phyloP scores from a whole-genome alignment of 345 rosid species.

The Carallia pectinifolia region DNA sequence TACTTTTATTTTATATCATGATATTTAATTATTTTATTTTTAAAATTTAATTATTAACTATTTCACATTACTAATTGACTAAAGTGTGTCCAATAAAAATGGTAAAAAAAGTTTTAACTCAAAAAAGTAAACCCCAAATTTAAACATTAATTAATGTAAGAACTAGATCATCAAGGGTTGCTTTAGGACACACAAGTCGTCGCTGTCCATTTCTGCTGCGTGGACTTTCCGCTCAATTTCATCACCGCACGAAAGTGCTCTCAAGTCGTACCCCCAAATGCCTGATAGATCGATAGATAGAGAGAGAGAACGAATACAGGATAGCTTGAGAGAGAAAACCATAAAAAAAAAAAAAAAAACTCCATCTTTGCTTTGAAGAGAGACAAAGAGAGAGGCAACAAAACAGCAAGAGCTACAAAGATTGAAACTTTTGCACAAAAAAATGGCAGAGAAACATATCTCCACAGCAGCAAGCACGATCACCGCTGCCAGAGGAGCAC shows the following conservation, averaged over 20 bases:
- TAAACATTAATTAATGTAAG: too few species aligned
- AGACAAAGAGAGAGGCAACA: not conserved
- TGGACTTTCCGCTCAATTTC: constrained; percentile 25
- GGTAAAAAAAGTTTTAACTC: too few species aligned
- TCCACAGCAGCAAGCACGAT: constrained; percentile 9
- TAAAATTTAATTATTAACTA: too few species aligned
- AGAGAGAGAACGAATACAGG: too few species aligned
- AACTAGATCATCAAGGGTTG: too few species aligned
- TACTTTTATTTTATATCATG: too few species aligned
- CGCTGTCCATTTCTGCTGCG: constrained; percentile 6
- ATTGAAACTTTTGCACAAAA: not conserved
- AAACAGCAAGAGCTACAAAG: not conserved
- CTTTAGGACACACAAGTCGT: not conserved
- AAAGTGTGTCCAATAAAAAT: too few species aligned
- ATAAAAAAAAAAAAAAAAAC: not conserved
- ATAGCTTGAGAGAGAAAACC: too few species aligned
- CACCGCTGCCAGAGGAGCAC: constrained; percentile 2
- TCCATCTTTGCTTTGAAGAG: not conserved
- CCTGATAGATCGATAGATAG: not conserved
- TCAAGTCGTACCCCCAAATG: not conserved
- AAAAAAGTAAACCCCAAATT: too few species aligned
- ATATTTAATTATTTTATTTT: too few species aligned
- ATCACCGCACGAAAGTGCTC: constrained; percentile 26
- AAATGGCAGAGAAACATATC: constrained; percentile 53
- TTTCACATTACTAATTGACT: too few species aligned